Evolutionary conservation across 1,139 yeast genomes (phyloP).

Genomic region (Kodamaea plutei): DNA sequence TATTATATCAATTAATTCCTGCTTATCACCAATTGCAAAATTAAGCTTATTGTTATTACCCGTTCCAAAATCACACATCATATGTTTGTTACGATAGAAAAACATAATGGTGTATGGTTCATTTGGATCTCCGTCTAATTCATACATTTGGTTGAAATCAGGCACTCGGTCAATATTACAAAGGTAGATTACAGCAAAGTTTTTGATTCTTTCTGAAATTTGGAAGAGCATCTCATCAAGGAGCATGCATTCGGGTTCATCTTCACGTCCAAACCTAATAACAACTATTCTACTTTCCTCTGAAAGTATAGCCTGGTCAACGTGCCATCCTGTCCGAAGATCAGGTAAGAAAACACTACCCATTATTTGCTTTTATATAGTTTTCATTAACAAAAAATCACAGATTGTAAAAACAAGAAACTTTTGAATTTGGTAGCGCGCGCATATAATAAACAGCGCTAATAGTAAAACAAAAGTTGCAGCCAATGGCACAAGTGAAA

Average conservation of each 20-base stretch:
- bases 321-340: constrained; percentile 87
- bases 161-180: constrained; percentile 89
- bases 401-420: neutral
- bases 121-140: constrained; percentile 56
- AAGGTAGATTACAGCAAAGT: constrained; percentile 82
- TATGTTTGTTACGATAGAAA: constrained; percentile 88
- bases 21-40: constrained; percentile 72
- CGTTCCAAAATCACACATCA: constrained; percentile 98
- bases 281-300: constrained; percentile 89
- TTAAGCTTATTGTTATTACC: constrained; percentile 95
- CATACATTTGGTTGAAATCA: constrained; percentile 91
- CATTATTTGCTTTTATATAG: constrained; percentile 48
- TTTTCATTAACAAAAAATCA: no score
- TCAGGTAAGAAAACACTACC: constrained; percentile 88
- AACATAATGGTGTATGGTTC: constrained; percentile 86
- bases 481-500: no score
- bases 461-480: no score
- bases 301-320: constrained; percentile 84
- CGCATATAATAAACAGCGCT: no score
- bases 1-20: constrained; percentile 85
- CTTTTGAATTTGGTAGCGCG: neutral
- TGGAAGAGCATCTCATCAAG: constrained; percentile 85
- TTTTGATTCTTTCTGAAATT: constrained; percentile 77
- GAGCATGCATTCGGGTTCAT: constrained; percentile 74
- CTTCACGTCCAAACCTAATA: constrained; percentile 80